Percentiles rank a stretch among this genome's conserved stretches.
These are phyloP conservation scores for Exophiala dermatitidis DNA, from an alignment of 2,329 filamentous ascomycete genomes.

Conservation along the genomic window DNA sequence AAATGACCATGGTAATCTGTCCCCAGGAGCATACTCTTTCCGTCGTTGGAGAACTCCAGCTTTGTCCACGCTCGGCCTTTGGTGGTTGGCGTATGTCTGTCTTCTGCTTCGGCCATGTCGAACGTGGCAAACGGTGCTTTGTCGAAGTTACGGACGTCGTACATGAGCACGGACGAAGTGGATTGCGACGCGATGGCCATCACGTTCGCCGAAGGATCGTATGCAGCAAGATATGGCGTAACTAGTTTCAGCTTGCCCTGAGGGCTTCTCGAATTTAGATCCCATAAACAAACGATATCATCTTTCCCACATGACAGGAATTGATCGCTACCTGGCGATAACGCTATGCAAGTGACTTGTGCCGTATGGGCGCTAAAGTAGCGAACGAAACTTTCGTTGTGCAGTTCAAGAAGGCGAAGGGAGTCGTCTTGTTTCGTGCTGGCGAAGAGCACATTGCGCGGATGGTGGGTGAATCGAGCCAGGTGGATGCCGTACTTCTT, in stretches of 20 bases:
- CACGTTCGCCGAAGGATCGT: constrained; percentile 84
- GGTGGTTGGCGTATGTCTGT: constrained; percentile 46
- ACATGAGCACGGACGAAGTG: constrained; percentile 74
- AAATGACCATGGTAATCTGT: constrained; percentile 83
- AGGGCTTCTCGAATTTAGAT: constrained; percentile 69
- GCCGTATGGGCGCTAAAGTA: constrained; percentile 91
- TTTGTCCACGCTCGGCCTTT: constrained; percentile 64
- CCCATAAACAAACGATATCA: constrained; percentile 87
- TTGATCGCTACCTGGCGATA: constrained; percentile 80
- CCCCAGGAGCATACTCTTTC: constrained; percentile 74
- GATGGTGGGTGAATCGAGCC: constrained; percentile 87
- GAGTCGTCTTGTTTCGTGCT: constrained; percentile 90
- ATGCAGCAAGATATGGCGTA: constrained; percentile 74
- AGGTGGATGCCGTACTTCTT: constrained; percentile 97
- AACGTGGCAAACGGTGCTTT: constrained; percentile 83
- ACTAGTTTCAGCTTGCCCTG: constrained; percentile 74
- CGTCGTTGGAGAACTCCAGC: constrained; percentile 93
- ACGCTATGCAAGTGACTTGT: constrained; percentile 71
- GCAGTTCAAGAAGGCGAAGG: constrained; percentile 74
- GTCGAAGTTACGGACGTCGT: constrained; percentile 89
- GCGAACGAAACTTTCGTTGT: constrained; percentile 92
- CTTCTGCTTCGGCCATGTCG: constrained; percentile 59
- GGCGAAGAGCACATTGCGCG: constrained; percentile 85
- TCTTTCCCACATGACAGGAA: constrained; percentile 90
- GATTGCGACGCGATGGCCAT: constrained; percentile 82